Conservation (phyloP, 306 rosid genomes). For the Hippophae gyantsensis region DNA sequence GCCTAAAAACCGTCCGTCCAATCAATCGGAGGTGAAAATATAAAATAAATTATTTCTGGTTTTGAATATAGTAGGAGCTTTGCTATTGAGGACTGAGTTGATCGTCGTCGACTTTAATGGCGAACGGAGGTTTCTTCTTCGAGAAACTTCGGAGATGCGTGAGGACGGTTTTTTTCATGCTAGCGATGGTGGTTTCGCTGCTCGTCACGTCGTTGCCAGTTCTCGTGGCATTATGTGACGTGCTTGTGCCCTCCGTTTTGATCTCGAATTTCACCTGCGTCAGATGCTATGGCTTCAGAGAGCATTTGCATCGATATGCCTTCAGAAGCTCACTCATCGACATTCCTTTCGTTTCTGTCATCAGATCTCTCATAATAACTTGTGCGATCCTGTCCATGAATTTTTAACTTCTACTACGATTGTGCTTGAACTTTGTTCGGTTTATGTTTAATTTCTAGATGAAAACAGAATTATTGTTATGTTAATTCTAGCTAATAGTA, state of each 20-base stretch:
- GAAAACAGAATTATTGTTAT: not conserved
- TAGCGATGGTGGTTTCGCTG: constrained; percentile 72
- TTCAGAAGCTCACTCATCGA: constrained; percentile 86
- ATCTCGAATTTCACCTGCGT: constrained; percentile 75
- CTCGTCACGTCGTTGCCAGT: constrained; percentile 77
- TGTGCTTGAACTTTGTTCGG: not conserved
- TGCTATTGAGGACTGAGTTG: constrained; percentile 9
- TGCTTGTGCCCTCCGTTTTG: constrained; percentile 61
- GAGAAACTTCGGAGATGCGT: constrained; percentile 64
- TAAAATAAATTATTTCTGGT: not conserved
- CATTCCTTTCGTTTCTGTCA: constrained; percentile 78
- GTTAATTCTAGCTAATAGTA: not conserved
- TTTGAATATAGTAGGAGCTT: not conserved
- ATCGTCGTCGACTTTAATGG: constrained; percentile 34
- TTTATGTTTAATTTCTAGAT: not conserved
- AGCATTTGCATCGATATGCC: constrained; percentile 67
- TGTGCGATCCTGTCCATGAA: constrained; percentile 34
- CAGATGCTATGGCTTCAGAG: constrained; percentile 53
- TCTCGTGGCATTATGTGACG: constrained; percentile 66
- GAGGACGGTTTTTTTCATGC: constrained; percentile 74
- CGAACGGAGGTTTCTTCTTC: constrained; percentile 60
- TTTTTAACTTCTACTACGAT: not conserved
- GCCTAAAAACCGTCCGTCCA: constrained; percentile 9
- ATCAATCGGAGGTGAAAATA: constrained; percentile 17
- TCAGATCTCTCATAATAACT: constrained; percentile 69